Evolutionary conservation across 768 basidiomycete genomes (phyloP).

Genomic region (Gloeopeniophorella convolvens): DNA sequence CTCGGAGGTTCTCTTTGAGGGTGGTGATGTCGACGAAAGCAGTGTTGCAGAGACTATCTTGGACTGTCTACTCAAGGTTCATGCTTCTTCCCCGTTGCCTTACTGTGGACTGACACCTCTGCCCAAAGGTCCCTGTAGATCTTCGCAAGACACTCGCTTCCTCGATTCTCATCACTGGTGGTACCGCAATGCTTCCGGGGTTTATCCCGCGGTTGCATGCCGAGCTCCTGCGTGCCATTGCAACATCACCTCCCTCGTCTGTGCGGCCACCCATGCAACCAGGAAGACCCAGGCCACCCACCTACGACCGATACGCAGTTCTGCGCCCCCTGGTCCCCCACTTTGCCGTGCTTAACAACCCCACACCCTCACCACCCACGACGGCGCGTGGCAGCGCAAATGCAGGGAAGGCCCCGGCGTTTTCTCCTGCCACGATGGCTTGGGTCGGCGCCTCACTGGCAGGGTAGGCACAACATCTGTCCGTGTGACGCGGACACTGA

Average conservation of each 20-base stretch:
- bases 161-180: slow-evolving; percentile 81
- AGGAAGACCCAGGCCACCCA: slow-evolving; percentile 37
- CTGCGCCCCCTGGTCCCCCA: slow-evolving; percentile 66
- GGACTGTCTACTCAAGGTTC: slow-evolving; percentile 72
- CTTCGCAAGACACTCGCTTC: slow-evolving; percentile 79
- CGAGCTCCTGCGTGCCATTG: slow-evolving; percentile 63
- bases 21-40: slow-evolving; percentile 81
- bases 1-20: slow-evolving; percentile 86
- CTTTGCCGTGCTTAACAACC: slow-evolving; percentile 84
- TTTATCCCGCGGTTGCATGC: slow-evolving; percentile 85
- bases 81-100: slow-evolving; percentile 1
- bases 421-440: slow-evolving; percentile 68
- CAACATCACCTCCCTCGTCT: slow-evolving; percentile 31
- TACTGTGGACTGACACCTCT: slow-evolving; percentile 8
- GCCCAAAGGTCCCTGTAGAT: slow-evolving; percentile 74
- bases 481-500: background rate
- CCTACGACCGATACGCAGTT: slow-evolving; percentile 68
- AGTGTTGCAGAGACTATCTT: slow-evolving; percentile 80
- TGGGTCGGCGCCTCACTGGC: slow-evolving; percentile 96
- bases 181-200: slow-evolving; percentile 86
- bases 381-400: slow-evolving; percentile 49
- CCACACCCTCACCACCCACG: slow-evolving; percentile 45
- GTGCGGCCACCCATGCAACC: slow-evolving; percentile 33
- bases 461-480: slow-evolving; percentile 48
- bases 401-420: slow-evolving; percentile 83